Base-by-base conservation (phyloP, 345 rosid species). In the Moricandia moricandioides region DNA sequence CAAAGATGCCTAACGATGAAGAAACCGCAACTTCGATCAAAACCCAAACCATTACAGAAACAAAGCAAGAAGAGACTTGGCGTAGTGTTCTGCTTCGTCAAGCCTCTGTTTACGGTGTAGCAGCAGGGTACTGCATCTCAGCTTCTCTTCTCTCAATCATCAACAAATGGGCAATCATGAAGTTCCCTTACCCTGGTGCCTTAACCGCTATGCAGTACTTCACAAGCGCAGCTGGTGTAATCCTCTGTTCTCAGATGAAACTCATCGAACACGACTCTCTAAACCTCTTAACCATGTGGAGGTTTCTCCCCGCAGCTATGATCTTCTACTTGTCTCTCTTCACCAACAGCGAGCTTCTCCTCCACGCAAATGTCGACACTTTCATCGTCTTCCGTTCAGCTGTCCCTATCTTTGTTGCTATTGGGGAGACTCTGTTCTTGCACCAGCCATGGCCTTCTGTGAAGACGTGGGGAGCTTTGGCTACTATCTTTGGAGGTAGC, bases 151-250 rank as follows among this genome's bases (percentile, higher is more conserved):
- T 92, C 62, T 95, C 98, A 8, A 90, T 95, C 82, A 92, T 95
- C 83, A 92, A 95, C 84, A 95, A 95, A 83, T 95, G 97, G 98
- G 98, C 99, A 8, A 74, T 95, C 70, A 95, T 89, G 96, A 88
- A 89, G 76, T 95, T 95, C 74, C 99, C 99, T 34, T 92, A 90
- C 66, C 99, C 99, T 0, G 98, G 99, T 29, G 97, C 98, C 1
- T 83, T 95, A 14, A 95, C 99, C 2, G 99, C 98, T 16, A 74
- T 95, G 69, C 97, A 95, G 78, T 95, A 95, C 82, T 83, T 95
- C 54, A 89, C 94, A 1, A 92, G 99, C 78, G 89, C 90, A 4
- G 85, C 92, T 40, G 99, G 99, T 33, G 99, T 95, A 0, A 8
- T 88, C 9, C 7, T 89, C 26, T 89, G 79, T 61, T 91, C 98